Base-by-base conservation (phyloP, 129 eudicot genomes). In the Pseudognaphalium luteoalbum region DNA sequence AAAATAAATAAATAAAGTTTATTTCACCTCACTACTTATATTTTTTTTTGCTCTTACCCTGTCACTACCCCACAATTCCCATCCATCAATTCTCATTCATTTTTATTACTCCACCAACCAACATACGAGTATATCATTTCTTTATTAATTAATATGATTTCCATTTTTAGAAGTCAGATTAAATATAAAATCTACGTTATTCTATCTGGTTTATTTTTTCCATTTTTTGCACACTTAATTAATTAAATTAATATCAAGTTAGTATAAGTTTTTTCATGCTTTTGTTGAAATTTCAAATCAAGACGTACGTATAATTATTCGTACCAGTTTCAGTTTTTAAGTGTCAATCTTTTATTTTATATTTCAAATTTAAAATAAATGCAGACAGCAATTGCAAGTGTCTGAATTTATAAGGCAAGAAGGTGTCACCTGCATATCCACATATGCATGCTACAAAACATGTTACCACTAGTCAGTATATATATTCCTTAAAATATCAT, bases 371-470 rank as follows among this genome's bases (percentile, higher is more conserved):
- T 67, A 28, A 80, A 56, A 64, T 72, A 73, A 73, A 51, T 80
- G 39, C 34, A 73, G 35, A 41, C 52, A 52, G 8, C 20, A 5
- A n/a, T 25, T 66, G 41, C 20, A 5, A n/a, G 34, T 66, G 41
- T 68, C 68, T 72, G 79, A 80, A 66, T 65, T 60, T 56, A 65
- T 28, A 8, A 47, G 82, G 68, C 78, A 73, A 80, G 62, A 80
- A 66, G 47, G 32, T 33, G 52, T 35, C 67, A 30, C 3, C 19
- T 25, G 70, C 66, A 72, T 57, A 61, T 56, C 76, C 65, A 60
- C 70, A 32, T 21, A 15, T 52, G 59, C 21, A 52, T 52, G 44
- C 44, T 20, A 35, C n/a, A 42, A 64, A 22, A 6, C 37, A 54
- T 73, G 52, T 58, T 54, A 22, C 8, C 10, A 42, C 51, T 17